Evolutionary conservation across 2,329 filamentous ascomycete species (phyloP).

Genomic region (Davidsoniella virescens): DNA sequence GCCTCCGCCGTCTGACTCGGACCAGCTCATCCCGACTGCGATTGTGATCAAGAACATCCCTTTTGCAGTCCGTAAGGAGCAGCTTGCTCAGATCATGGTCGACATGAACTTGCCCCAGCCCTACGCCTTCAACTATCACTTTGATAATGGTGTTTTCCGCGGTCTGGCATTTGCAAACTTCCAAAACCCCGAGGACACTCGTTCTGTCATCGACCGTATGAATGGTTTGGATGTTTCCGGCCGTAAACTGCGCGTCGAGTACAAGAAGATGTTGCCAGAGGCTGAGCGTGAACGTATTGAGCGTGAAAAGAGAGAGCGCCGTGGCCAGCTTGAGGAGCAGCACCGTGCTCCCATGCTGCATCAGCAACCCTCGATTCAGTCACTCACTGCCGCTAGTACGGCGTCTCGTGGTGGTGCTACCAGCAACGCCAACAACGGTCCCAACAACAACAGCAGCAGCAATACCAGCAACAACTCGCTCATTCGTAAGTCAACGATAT

Average conservation of each 20-base stretch:
- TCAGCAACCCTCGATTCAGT: conserved; percentile 74
- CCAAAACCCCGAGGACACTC: conserved; percentile 85
- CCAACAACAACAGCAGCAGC: not conserved
- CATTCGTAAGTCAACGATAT: conserved; percentile 11
- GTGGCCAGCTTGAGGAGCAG: conserved; percentile 92
- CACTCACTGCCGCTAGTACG: conserved; percentile 30
- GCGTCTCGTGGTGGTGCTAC: not conserved
- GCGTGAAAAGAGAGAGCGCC: conserved; percentile 86
- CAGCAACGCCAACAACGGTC: conserved; percentile 2
- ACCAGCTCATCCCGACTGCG: conserved; percentile 91
- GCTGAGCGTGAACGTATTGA: conserved; percentile 92
- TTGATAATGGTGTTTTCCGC: conserved; percentile 93
- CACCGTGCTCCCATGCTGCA: conserved; percentile 67
- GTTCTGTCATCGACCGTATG: conserved; percentile 78
- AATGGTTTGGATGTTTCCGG: conserved; percentile 94
- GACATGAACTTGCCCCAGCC: conserved; percentile 85
- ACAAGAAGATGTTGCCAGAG: conserved; percentile 97
- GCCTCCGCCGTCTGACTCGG: conserved; percentile 37
- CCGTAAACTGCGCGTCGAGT: conserved; percentile 86
- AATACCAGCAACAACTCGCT: conserved; percentile 1
- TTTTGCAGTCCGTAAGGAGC: conserved; percentile 95
- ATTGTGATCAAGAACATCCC: conserved; percentile 99
- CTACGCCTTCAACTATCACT: conserved; percentile 99
- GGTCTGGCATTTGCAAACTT: conserved; percentile 97
- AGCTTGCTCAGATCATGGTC: conserved; percentile 82